Base-by-base conservation (phyloP, 148 eudicot species). In the Nepenthes gracilis region DNA sequence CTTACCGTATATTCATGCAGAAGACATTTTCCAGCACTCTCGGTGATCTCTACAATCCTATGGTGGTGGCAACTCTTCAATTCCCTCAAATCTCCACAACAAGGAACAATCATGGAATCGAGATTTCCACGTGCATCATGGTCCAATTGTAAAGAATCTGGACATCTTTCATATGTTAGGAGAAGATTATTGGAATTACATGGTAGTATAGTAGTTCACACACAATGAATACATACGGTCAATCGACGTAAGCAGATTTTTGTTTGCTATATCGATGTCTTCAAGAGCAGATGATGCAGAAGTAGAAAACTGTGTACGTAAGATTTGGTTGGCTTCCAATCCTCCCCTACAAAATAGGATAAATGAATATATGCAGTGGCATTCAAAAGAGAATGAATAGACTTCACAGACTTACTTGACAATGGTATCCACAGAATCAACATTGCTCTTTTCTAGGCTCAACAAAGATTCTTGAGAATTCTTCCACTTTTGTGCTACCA, bases 141-240 rank as follows among this genome's bases (percentile, higher is more conserved):
- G 67, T 89, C 97, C 43, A 94, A 85, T 84, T 86, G 95, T 54
- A 94, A 77, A 12, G 97, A 81, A 70, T 80, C 97, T 94, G 89
- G n/a, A 12, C 32, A 61, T 6, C 34, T 47, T 52, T 59, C 47
- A 7, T 15, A 13, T 9, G 36, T 70, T 59, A 70, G 61, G 32
- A 62, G 55, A 55, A 54, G 43, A 63, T 9, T 14, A 34, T 54
- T 61, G 7, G 5, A 33, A 45, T 36, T 5, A 35, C 40, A 43
- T 12, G 23, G 36, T 55, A 2, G 23, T 10, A 56, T 45, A 12
- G 9, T 1, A 48, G 33, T 32, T 52, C 5, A 8, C 36, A 1
- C 2, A 12, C 7, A 64, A 47, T 52, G 12, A 48, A 67, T 34
- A 70, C 97, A 79, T 68, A 94, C 99, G 71, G 58, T 89, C 95